Evolutionary conservation across 2,329 filamentous ascomycete species (phyloP).

Genomic region (Karstenula rhodostoma): DNA sequence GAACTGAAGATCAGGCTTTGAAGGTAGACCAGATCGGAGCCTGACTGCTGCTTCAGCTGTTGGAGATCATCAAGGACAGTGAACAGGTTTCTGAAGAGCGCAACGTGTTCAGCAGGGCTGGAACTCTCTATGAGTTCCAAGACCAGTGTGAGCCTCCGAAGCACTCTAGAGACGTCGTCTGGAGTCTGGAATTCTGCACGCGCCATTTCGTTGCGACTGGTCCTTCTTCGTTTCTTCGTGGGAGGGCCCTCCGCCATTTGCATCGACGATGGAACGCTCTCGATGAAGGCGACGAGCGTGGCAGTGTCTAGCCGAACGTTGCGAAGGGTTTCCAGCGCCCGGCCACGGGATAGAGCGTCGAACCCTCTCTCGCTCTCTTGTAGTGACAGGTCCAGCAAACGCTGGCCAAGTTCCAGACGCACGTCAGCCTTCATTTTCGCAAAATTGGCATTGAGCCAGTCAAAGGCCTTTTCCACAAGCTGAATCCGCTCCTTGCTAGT

Average conservation of each 20-base stretch:
- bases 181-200: conserved; percentile 69
- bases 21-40: conserved; percentile 88
- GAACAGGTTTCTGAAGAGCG: conserved; percentile 82
- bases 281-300: conserved; percentile 75
- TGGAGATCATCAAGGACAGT: conserved; percentile 86
- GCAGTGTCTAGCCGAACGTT: conserved; percentile 76
- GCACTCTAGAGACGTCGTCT: conserved; percentile 70
- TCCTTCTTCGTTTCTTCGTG: conserved; percentile 79
- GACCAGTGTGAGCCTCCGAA: conserved; percentile 84
- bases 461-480: conserved; percentile 72
- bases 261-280: conserved; percentile 75
- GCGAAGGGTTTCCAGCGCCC: conserved; percentile 74
- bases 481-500: conserved; percentile 56
- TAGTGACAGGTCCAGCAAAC: conserved; percentile 69
- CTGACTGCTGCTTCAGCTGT: conserved; percentile 79
- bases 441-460: conserved; percentile 77
- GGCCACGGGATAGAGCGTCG: conserved; percentile 57
- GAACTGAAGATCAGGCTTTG: conserved; percentile 85
- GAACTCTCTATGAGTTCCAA: conserved; percentile 88
- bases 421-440: conserved; percentile 70
- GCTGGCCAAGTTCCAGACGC: conserved; percentile 67
- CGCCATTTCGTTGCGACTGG: conserved; percentile 74
- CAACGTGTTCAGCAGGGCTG: conserved; percentile 75
- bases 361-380: conserved; percentile 42
- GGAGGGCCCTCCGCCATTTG: conserved; percentile 76